These are phyloP conservation scores for Colletotrichum trifolii DNA, from an alignment of 2,329 filamentous ascomycete genomes.

Conservation along the genomic window DNA sequence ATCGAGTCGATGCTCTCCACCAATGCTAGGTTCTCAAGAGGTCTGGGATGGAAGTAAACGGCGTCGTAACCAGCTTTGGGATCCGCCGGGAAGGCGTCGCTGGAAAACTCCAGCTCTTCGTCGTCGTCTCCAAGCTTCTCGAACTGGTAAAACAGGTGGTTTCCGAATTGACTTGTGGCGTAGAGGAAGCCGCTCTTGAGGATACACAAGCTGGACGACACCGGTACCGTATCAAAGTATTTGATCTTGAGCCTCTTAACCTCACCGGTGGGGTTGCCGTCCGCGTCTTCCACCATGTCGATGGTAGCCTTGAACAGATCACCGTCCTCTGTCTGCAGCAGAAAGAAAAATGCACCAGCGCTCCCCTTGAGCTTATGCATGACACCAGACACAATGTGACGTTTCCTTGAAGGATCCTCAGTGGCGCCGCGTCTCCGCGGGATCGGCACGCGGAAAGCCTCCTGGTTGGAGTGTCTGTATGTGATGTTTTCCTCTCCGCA, in stretches of 20 bases:
- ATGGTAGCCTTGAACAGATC: slow-evolving; percentile 97
- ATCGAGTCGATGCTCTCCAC: slow-evolving; percentile 88
- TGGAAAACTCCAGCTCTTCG: slow-evolving; percentile 86
- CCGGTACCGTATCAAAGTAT: slow-evolving; percentile 96
- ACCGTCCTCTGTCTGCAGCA: slow-evolving; percentile 96
- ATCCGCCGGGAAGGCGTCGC: slow-evolving; percentile 84
- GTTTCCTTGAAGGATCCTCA: slow-evolving; percentile 91
- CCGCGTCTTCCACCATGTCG: slow-evolving; percentile 86
- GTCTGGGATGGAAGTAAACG: slow-evolving; percentile 85
- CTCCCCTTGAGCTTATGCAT: slow-evolving; percentile 93
- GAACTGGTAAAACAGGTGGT: slow-evolving; percentile 96
- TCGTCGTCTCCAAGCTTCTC: slow-evolving; percentile 97
- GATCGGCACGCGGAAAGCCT: slow-evolving; percentile 88
- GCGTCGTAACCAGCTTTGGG: slow-evolving; percentile 77
- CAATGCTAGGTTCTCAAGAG: slow-evolving; percentile 82
- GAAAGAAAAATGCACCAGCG: slow-evolving; percentile 92
- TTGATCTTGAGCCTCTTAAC: slow-evolving; percentile 90
- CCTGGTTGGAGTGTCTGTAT: slow-evolving; percentile 96
- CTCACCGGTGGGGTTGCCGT: slow-evolving; percentile 82
- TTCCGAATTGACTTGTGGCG: slow-evolving; percentile 90
- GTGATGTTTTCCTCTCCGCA: slow-evolving; percentile 95
- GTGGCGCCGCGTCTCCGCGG: slow-evolving; percentile 87
- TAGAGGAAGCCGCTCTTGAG: slow-evolving; percentile 96
- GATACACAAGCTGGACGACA: slow-evolving; percentile 89
- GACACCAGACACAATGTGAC: slow-evolving; percentile 88